These are phyloP conservation scores for Boletus pseudo-olivaceus DNA, from an alignment of 768 basidiomycete species.

Conservation along the genomic window DNA sequence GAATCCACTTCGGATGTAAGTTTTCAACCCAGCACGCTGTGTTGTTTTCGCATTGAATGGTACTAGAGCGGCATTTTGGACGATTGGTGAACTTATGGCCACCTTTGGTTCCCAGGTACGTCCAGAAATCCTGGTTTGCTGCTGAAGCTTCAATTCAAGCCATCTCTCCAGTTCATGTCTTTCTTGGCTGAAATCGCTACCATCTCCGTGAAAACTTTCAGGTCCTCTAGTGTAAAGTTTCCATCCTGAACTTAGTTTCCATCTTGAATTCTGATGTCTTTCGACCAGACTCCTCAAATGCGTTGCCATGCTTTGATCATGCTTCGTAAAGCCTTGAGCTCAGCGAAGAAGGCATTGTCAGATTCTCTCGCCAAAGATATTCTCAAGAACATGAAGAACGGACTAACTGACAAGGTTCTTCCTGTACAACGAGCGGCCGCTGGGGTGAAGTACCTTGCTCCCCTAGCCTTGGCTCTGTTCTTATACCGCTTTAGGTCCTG, in stretches of 20 bases:
- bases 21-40: not conserved
- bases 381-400: constrained; percentile 74
- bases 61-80: constrained; percentile 75
- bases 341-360: constrained; percentile 79
- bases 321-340: constrained; percentile 73
- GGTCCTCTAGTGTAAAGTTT: constrained; percentile 75
- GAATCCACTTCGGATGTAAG: constrained; percentile 67
- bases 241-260: too few relatives aligned
- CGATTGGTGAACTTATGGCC: constrained; percentile 86
- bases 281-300: constrained; percentile 66
- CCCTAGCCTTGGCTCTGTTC: constrained; percentile 1
- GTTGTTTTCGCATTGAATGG: constrained; percentile 1
- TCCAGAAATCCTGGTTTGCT: not conserved
- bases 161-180: constrained; percentile 76
- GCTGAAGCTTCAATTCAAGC: not conserved
- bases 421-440: constrained; percentile 83
- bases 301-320: constrained; percentile 77
- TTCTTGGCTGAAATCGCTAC: constrained; percentile 82
- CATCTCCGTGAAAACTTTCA: constrained; percentile 63
- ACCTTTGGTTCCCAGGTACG: constrained; percentile 79
- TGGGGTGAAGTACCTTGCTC: constrained; percentile 46
- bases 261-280: constrained; percentile 4
- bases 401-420: constrained; percentile 76
- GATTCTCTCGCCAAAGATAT: constrained; percentile 79
- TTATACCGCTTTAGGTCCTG: constrained; percentile 39